Conservation (phyloP, 768 basidiomycete species). For the Suillus weaverae region DNA sequence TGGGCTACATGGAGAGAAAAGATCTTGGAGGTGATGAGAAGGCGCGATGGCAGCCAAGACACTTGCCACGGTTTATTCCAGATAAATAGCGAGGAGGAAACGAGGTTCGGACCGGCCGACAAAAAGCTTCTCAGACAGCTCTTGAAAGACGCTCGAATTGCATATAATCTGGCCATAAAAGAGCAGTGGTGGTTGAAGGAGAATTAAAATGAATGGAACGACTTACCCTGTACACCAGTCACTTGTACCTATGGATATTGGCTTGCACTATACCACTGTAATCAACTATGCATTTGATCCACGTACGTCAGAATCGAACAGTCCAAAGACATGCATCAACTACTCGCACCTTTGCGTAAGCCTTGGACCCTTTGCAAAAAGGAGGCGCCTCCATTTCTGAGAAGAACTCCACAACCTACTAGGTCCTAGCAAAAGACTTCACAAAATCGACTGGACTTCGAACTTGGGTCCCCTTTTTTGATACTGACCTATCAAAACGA, state of each 20-base stretch:
- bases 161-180: background rate
- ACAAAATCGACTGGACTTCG: too few relatives aligned
- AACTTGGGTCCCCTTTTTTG: too few relatives aligned
- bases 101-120: background rate
- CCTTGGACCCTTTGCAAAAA: too few relatives aligned
- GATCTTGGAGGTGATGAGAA: background rate
- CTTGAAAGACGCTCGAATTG: background rate
- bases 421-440: too few relatives aligned
- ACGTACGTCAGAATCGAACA: background rate
- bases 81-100: background rate
- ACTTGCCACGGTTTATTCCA: background rate
- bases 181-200: background rate
- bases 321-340: background rate
- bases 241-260: conserved; percentile 25
- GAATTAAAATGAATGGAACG: background rate
- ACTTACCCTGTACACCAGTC: conserved; percentile 15
- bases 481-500: too few relatives aligned
- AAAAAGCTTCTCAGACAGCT: background rate
- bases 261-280: too few relatives aligned
- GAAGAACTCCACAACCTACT: too few relatives aligned
- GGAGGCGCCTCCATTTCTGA: too few relatives aligned
- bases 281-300: too few relatives aligned
- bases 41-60: background rate
- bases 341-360: too few relatives aligned
- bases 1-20: conserved; percentile 7